Evolutionary conservation across 2,329 filamentous ascomycete species (phyloP), one percentile per base, ranked within the genome.

Genomic region (Trichoderma atrobrunneum): DNA sequence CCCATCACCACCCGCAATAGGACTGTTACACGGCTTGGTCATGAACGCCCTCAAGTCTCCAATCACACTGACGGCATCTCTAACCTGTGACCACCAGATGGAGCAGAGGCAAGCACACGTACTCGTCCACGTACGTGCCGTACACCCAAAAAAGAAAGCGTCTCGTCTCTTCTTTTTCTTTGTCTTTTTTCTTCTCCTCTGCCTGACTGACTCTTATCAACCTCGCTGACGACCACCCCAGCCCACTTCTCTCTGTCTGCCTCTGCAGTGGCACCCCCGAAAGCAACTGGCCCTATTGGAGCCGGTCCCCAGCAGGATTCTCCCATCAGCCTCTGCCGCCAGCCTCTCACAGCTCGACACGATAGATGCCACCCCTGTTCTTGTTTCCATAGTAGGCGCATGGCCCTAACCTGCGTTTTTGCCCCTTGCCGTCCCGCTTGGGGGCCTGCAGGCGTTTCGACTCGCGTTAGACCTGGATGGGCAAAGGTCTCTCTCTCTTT

Each of bases 291-390:
- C 14, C 51, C 43, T 65, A 62, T 64, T 70, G 64, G 68, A 62
- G 62, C 61, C 18, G 60, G 39, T 54, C 66, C 68, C 71, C 71
- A 72, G 67, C 71, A 77, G 75, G 72, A 76, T 74, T 76, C 73
- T 74, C 57, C 70, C 66, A 60, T 63, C 61, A 72, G 72, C 65
- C 64, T 71, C 61, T 71, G n/a, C 48, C 69, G 64, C 62, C 73
- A 75, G 76, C 78, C 78, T 80, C 78, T 80, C 78, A 80, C 74
- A 79, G 77, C 63, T 73, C 76, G 78, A 80, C 78, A 80, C 78
- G 78, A 80, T 73, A 76, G 30, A 71, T 54, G 59, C 66, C 67
- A 59, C 66, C 71, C 64, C 65, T 68, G 65, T 70, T 32, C 28
- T 51, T 59, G 36, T 70, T 54, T 54, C 66, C 57, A 62, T 70